Base-by-base conservation (phyloP, 2,329 filamentous ascomycete genomes). In the Xylaria sp. region DNA sequence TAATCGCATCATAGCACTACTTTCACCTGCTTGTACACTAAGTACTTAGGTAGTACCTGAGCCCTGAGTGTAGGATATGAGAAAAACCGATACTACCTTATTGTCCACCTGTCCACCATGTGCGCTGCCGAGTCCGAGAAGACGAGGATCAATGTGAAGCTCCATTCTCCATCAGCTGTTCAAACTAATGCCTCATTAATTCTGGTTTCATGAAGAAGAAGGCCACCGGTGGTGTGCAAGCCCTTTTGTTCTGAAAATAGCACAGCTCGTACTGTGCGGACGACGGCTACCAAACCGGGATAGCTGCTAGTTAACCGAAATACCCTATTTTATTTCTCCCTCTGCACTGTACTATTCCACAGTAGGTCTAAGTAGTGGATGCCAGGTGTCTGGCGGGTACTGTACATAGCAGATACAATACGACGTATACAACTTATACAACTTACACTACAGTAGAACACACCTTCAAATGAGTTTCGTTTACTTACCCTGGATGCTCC, bases 261-360 rank as follows among this genome's bases (percentile, higher is more conserved):
- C 54, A 62, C 44, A 54, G 37, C 21, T 46, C 31, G 37, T 29
- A 48, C 37, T 37, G 31, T 8, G 33, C 49, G 47, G 47, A 40
- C 10, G 29, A 58, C 37, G 40, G 27, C 37, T 51, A 38, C 60
- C 40, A 43, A 23, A 55, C 40, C 7, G 33, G 51, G 60, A 52
- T 33, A 51, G 49, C 29, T 46, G 33, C 2, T 23, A 49, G 54
- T 62, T 62, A 62, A 51, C 60, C 49, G 54, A 62, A 62, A 58
- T 62, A 59, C 49, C 49, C 60, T 62, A 35, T 51, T 62, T 54
- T 58, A 54, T n/a, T n/a, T n/a, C n/a, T n/a, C n/a, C n/a, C n/a
- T n/a, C n/a, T n/a, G n/a, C n/a, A n/a, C n/a, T n/a, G n/a, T n/a
- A n/a, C n/a, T n/a, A 54, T 58, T 27, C 43, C 15, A 52, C 25